phyloP scores from a whole-genome alignment of 208 protist genomes.

The Leishmania tarentolae region DNA sequence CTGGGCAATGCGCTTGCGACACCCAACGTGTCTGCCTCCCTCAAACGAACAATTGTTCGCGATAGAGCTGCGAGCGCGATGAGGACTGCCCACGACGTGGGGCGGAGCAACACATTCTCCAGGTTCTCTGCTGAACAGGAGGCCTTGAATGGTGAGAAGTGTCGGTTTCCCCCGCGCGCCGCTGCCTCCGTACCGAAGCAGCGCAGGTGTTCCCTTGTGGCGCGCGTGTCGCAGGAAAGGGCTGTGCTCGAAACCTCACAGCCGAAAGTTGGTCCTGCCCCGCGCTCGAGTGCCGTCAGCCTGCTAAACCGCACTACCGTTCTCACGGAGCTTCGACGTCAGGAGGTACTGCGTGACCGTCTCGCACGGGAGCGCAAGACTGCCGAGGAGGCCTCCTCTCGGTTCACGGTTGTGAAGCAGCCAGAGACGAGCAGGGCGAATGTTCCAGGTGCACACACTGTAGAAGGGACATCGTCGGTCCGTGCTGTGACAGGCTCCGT shows the following conservation, averaged over 20 bases:
- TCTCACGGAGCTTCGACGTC: constrained; percentile 41
- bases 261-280: neutral
- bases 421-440: neutral
- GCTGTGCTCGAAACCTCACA: neutral
- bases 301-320: constrained; percentile 25
- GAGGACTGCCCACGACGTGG: neutral
- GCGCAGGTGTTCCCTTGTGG: neutral
- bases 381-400: constrained; percentile 26
- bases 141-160: neutral
- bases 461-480: neutral
- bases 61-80: constrained; percentile 4
- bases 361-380: constrained; percentile 35
- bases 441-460: neutral
- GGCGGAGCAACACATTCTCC: neutral
- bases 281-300: neutral
- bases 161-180: neutral
- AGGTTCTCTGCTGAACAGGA: neutral
- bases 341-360: constrained; percentile 43
- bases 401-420: constrained; percentile 6
- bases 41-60: neutral
- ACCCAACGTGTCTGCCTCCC: neutral
- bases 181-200: neutral
- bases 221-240: neutral
- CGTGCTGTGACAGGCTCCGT: neutral
- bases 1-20: neutral